phyloP scores from a whole-genome alignment of 352 stramenopile species.

The Pythium aphanidermatum region DNA sequence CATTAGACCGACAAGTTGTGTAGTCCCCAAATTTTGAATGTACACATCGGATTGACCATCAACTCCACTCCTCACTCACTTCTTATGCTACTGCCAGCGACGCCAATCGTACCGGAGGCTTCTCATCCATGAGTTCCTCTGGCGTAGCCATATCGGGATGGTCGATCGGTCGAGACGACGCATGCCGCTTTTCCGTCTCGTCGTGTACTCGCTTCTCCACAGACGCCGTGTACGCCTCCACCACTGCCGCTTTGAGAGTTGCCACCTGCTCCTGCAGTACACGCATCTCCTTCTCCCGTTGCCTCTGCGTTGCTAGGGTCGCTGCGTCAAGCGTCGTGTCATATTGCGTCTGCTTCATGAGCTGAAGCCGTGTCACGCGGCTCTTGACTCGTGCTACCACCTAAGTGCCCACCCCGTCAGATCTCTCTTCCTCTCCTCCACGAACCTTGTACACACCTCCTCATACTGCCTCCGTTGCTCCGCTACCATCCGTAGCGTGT shows the following conservation, averaged over 20 bases:
- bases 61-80: too few species aligned
- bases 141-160: too few species aligned
- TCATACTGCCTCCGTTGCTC: slow-evolving; percentile 22
- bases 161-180: too few species aligned
- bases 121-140: too few species aligned
- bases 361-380: slow-evolving; percentile 10
- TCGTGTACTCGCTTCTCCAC: slow-evolving; percentile 7
- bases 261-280: slow-evolving; percentile 9
- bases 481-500: slow-evolving; percentile 7
- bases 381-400: slow-evolving; percentile 10
- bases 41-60: too few species aligned
- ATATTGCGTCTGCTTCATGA: slow-evolving; percentile 4
- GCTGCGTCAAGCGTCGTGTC: neutral
- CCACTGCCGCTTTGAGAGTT: slow-evolving; percentile 11
- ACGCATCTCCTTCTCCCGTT: slow-evolving; percentile 4
- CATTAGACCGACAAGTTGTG: too few species aligned
- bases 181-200: too few species aligned
- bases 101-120: too few species aligned
- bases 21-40: too few species aligned
- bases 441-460: slow-evolving; percentile 4
- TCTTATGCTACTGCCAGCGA: too few species aligned
- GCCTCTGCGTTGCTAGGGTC: slow-evolving; percentile 5
- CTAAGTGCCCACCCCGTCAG: neutral
- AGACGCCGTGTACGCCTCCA: slow-evolving; percentile 6
- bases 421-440: neutral